A percentile compares a stretch with the other conserved stretches of the same genome.
phyloP scores from a whole-genome alignment of 1,284 basidiomycete species.

The Leccinum huronense region DNA sequence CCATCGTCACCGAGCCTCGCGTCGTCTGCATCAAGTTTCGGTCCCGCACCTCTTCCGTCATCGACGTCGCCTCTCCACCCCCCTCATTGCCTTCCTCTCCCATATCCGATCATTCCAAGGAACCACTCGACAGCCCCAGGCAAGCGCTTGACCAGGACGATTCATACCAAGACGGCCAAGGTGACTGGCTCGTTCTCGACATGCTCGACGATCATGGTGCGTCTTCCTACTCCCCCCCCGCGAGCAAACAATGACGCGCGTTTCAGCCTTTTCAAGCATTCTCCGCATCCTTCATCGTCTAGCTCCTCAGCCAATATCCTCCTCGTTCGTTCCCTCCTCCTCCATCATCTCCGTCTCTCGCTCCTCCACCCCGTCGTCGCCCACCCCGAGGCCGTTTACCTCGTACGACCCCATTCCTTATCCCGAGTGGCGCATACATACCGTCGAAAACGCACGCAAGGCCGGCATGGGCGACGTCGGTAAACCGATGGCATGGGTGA shows the following conservation, averaged over 20 bases:
- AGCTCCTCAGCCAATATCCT: conserved; percentile 41
- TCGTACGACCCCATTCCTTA: conserved; percentile 48
- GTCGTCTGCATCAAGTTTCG: conserved; percentile 54
- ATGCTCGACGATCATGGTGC: conserved; percentile 53
- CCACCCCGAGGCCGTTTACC: conserved; percentile 8
- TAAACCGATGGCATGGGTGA: conserved; percentile 48
- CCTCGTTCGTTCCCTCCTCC: conserved; percentile 46
- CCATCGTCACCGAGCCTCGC: conserved; percentile 27
- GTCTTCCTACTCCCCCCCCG: not conserved
- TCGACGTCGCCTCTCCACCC: conserved; percentile 35
- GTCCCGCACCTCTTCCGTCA: conserved; percentile 20
- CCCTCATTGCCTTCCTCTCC: conserved; percentile 31
- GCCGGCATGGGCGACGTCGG: conserved; percentile 56
- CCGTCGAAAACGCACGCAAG: conserved; percentile 49
- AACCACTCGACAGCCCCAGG: not conserved
- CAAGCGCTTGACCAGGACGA: not conserved
- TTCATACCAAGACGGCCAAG: conserved; percentile 19
- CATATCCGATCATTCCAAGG: conserved; percentile 24
- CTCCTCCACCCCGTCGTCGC: conserved; percentile 6
- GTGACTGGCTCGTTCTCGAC: conserved; percentile 60
- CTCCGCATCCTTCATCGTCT: conserved; percentile 62
- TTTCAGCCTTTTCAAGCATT: conserved; percentile 51
- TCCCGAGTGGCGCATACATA: conserved; percentile 58
- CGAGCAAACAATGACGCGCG: not conserved
- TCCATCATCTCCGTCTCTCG: conserved; percentile 29